These are phyloP conservation scores for Trichoderma koningii DNA, from an alignment of 2,329 filamentous ascomycete species.

Conservation along the genomic window DNA sequence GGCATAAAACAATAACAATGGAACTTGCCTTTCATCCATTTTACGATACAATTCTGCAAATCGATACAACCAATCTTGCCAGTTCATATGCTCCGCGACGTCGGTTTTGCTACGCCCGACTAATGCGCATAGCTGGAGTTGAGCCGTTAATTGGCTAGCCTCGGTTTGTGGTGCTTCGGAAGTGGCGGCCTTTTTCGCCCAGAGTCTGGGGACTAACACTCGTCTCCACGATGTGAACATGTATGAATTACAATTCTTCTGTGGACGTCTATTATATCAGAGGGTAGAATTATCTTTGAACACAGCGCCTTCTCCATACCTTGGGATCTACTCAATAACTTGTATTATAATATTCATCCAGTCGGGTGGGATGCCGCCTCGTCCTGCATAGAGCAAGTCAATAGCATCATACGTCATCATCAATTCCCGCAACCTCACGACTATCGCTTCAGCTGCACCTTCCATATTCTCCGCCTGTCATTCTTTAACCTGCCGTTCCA, in stretches of 20 bases:
- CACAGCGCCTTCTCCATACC: no score
- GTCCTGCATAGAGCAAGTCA: background rate
- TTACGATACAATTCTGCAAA: background rate
- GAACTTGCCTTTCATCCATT: background rate
- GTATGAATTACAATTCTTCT: no score
- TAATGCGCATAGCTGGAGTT: background rate
- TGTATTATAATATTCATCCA: background rate
- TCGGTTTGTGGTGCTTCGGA: background rate
- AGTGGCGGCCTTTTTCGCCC: slow-evolving; percentile 2
- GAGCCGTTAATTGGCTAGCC: background rate
- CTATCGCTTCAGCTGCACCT: background rate
- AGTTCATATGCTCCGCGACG: background rate
- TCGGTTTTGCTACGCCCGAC: background rate
- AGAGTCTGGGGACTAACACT: no score
- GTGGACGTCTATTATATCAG: no score
- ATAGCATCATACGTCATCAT: slow-evolving; percentile 9
- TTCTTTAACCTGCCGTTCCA: background rate
- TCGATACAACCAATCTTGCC: no score
- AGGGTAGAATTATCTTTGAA: no score
- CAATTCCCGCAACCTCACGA: background rate
- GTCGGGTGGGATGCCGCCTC: no score
- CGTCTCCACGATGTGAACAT: no score
- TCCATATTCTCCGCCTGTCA: background rate
- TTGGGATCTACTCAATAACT: no score
- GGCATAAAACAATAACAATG: slow-evolving; percentile 25